Conservation (phyloP, 2,329 filamentous ascomycete genomes). For the Diaporthe capsici region DNA sequence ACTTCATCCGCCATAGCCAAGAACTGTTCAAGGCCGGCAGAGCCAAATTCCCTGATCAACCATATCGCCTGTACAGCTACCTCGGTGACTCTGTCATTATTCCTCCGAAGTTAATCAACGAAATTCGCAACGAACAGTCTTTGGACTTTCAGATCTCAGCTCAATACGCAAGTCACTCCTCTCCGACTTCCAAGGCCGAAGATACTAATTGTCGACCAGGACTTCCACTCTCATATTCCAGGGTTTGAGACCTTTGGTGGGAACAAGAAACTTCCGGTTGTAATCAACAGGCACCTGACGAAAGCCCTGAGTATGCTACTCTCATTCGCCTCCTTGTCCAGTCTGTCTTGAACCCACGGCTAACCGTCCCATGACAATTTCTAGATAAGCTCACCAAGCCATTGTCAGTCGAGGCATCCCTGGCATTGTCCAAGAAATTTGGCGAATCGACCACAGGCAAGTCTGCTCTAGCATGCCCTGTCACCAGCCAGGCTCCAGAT, state of each 20-base stretch:
- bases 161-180: background rate
- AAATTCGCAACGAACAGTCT: constrained; percentile 8
- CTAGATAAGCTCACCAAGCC: constrained; percentile 21
- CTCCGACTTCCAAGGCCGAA: background rate
- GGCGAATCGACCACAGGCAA: constrained; percentile 6
- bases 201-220: background rate
- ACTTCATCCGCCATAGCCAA: background rate
- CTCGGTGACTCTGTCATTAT: constrained; percentile 17
- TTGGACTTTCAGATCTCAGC: background rate
- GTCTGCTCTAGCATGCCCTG: background rate
- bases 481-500: background rate
- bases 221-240: background rate
- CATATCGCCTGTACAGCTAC: constrained; percentile 23
- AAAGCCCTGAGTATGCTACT: constrained; percentile 15
- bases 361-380: background rate
- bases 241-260: constrained; percentile 2
- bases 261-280: background rate
- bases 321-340: background rate
- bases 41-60: constrained; percentile 16
- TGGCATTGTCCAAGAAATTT: background rate
- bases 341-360: too few relatives aligned
- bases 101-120: background rate
- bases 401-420: constrained; percentile 14
- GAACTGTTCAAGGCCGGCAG: background rate
- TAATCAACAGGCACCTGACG: constrained; percentile 27